Evolutionary conservation across 2,329 filamentous ascomycete genomes (phyloP).

Genomic region (Talaromyces sp.): DNA sequence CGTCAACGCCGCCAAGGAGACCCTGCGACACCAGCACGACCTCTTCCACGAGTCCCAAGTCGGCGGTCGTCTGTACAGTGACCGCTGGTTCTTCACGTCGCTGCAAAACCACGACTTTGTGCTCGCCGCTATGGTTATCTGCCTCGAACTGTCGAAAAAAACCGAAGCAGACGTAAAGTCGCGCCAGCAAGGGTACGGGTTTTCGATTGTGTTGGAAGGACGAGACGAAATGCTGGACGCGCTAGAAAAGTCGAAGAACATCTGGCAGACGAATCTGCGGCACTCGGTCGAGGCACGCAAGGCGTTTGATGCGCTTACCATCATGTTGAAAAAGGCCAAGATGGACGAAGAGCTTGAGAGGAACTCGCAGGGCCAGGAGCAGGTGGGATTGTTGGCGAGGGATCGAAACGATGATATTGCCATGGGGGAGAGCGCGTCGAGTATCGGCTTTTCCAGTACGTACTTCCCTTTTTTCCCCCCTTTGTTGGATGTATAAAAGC

Average conservation of each 20-base stretch:
- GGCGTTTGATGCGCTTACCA: slow-evolving; percentile 11
- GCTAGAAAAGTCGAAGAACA: slow-evolving; percentile 9
- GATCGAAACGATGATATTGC: slow-evolving; percentile 1
- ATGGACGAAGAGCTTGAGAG: slow-evolving; percentile 5
- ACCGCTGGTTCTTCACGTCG: slow-evolving; percentile 54
- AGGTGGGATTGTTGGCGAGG: background rate
- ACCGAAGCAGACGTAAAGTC: background rate
- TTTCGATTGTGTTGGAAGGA: background rate
- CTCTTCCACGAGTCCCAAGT: slow-evolving; percentile 47
- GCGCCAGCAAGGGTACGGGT: background rate
- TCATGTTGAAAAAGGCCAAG: slow-evolving; percentile 13
- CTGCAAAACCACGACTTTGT: slow-evolving; percentile 56
- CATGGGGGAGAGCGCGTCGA: slow-evolving; percentile 8
- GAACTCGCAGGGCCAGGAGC: background rate
- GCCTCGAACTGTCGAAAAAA: slow-evolving; percentile 32
- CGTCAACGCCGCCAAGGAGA: slow-evolving; percentile 41
- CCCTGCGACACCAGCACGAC: slow-evolving; percentile 44
- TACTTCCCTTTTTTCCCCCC: background rate
- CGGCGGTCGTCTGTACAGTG: slow-evolving; percentile 46
- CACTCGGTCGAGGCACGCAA: slow-evolving; percentile 11
- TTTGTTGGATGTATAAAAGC: background rate
- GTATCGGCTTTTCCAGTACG: background rate
- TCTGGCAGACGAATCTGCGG: slow-evolving; percentile 9
- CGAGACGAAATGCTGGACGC: slow-evolving; percentile 5
- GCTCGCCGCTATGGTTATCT: slow-evolving; percentile 55